Evolutionary conservation across 805 yeast species (phyloP).

Genomic region (Wickerhamomyces sydowiorum): DNA sequence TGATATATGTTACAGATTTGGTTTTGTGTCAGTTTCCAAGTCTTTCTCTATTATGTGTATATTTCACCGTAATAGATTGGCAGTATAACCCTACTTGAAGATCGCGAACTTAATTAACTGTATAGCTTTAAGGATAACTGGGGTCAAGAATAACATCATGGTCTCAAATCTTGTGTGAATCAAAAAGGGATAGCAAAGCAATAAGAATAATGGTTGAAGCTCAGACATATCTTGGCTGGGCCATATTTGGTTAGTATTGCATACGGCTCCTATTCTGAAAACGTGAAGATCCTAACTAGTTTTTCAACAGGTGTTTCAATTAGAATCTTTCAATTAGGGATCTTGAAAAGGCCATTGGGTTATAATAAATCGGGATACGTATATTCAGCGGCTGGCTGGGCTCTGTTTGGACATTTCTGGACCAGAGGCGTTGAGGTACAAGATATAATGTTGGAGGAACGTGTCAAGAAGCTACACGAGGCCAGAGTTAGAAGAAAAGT

Average conservation of each 20-base stretch:
- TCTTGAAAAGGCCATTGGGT: constrained; percentile 33
- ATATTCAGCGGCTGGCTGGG: constrained; percentile 39
- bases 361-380: constrained; percentile 35
- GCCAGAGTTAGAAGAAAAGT: constrained; percentile 27
- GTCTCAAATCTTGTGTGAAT: neutral
- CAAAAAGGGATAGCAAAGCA: neutral
- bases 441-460: constrained; percentile 30
- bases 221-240: constrained; percentile 31
- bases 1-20: too few species aligned
- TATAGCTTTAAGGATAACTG: too few species aligned
- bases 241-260: constrained; percentile 33
- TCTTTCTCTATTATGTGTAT: too few species aligned
- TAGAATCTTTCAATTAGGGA: constrained; percentile 40
- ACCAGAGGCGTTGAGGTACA: constrained; percentile 33
- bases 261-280: too few species aligned
- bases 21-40: neutral
- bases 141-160: neutral
- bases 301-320: constrained; percentile 29
- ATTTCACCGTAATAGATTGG: neutral
- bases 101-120: too few species aligned
- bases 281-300: neutral
- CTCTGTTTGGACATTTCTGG: constrained; percentile 35
- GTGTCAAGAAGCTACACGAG: constrained; percentile 31
- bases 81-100: too few species aligned
- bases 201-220: constrained; percentile 15